These are phyloP conservation scores for Fusarium dimerum DNA, from an alignment of 2,329 filamentous ascomycete genomes.

Conservation along the genomic window DNA sequence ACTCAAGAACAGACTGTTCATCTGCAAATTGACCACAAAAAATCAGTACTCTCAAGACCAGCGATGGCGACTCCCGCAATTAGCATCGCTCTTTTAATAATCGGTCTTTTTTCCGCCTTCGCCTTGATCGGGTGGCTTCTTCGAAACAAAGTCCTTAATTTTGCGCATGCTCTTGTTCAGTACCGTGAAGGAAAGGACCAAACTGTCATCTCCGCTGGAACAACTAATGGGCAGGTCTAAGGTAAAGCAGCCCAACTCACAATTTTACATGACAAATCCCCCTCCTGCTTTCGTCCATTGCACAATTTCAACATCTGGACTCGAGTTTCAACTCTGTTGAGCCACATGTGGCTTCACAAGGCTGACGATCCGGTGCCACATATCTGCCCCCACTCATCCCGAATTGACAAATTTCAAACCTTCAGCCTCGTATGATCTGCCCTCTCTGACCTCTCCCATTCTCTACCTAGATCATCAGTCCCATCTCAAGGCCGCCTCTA, in stretches of 20 bases:
- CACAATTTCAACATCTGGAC: not conserved
- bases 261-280: not conserved
- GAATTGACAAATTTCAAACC: slow-evolving; percentile 25
- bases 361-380: slow-evolving; percentile 15
- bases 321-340: not conserved
- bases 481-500: slow-evolving; percentile 5
- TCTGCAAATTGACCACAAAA: not conserved
- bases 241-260: slow-evolving; percentile 1
- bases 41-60: not conserved
- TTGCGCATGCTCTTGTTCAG: slow-evolving; percentile 29
- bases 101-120: slow-evolving; percentile 33
- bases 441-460: slow-evolving; percentile 22
- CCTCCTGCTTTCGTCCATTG: not conserved
- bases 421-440: slow-evolving; percentile 32
- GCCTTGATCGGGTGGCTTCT: slow-evolving; percentile 32
- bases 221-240: slow-evolving; percentile 16
- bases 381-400: slow-evolving; percentile 7
- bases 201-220: slow-evolving; percentile 6
- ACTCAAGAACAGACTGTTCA: not conserved
- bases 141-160: slow-evolving; percentile 31
- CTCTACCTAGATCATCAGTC: slow-evolving; percentile 16
- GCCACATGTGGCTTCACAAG: slow-evolving; percentile 27
- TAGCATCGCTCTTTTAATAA: slow-evolving; percentile 34
- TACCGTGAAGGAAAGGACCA: slow-evolving; percentile 17
- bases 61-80: slow-evolving; percentile 32